Evolutionary conservation across 805 yeast genomes (phyloP).

Genomic region (Metschnikowia bowlesiae): DNA sequence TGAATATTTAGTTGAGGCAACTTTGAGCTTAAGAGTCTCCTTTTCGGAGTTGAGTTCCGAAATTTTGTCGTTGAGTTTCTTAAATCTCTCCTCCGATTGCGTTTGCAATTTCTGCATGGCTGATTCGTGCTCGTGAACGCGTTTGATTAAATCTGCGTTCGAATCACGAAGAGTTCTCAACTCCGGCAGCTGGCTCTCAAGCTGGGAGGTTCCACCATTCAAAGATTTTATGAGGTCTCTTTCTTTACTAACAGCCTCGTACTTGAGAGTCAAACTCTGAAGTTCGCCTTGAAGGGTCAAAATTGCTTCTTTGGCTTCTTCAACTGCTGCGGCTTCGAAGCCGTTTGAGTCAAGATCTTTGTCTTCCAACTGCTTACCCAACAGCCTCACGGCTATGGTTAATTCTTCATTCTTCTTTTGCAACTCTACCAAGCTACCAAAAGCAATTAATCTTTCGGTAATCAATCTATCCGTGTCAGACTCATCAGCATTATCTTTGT

Average conservation of each 20-base stretch:
- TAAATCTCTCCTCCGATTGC: constrained; percentile 42
- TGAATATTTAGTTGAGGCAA: constrained; percentile 54
- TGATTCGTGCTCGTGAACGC: constrained; percentile 36
- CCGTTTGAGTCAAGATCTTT: constrained; percentile 46
- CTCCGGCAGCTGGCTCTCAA: constrained; percentile 14
- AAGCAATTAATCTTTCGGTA: constrained; percentile 67
- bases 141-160: constrained; percentile 29
- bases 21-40: constrained; percentile 44
- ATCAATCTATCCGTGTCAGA: constrained; percentile 72
- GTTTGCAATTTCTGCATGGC: constrained; percentile 28
- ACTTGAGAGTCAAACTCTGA: constrained; percentile 45
- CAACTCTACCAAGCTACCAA: constrained; percentile 61
- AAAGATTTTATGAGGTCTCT: constrained; percentile 57
- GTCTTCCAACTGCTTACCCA: constrained; percentile 67
- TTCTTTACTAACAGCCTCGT: constrained; percentile 56
- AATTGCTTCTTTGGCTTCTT: constrained; percentile 69
- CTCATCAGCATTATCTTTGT: constrained; percentile 26
- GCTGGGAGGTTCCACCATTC: not conserved
- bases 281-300: constrained; percentile 57
- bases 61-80: constrained; percentile 41
- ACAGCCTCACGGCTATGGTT: constrained; percentile 59
- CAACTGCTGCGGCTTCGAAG: constrained; percentile 46
- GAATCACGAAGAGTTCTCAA: constrained; percentile 22
- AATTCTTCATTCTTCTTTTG: constrained; percentile 73
- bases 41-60: constrained; percentile 22